Base-by-base conservation (phyloP, 2,329 filamentous ascomycete species). In the Pseudohalonectria lignicola region DNA sequence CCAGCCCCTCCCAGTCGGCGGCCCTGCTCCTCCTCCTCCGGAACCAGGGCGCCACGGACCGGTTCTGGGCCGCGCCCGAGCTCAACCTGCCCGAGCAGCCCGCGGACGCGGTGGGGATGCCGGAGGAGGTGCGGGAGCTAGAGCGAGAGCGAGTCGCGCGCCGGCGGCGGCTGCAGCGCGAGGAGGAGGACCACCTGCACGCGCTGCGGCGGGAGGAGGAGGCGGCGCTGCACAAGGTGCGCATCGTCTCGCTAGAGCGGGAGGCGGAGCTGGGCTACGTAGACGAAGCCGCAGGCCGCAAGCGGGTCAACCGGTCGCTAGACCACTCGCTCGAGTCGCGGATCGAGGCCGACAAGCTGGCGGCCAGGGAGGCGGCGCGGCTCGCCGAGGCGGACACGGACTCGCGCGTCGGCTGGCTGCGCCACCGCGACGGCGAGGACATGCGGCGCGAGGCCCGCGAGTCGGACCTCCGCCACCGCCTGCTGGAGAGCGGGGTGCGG, bases 71-170 rank as follows among this genome's bases (percentile, higher is more conserved):
- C 2, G n/a, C 17, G 16, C 20, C 23, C 4, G 40, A 32, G 17
- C 29, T 37, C 17, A 40, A 38, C 5, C n/a, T n/a, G n/a, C 26
- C 25, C 9, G 29, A 39, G 29, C 45, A 47, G 31, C 43, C 43
- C 29, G 17, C 33, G 1, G 37, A 34, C 30, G 45, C 45, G 12
- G 36, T 45, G 3, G 42, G 42, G 7, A 34, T 46, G 17, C 45
- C 44, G 16, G 41, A 43, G 7, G 39, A 46, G n/a, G 43, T 47
- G 20, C 37, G 35, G 20, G 41, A 45, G 34, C 37, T 43, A 15
- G 44, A 40, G 23, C 40, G 41, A 15, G 38, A 41, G 23, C 41
- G 35, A 12, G 28, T 29, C 16, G 44, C 42, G 18, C 37, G 42
- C 12, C 13, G n/a, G 15, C 34, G 41, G 23, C 40, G 44, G 31